Percentiles rank a stretch among this genome's conserved stretches.
Conservation (phyloP, 768 basidiomycete genomes). For the Mrakia gelida region DNA sequence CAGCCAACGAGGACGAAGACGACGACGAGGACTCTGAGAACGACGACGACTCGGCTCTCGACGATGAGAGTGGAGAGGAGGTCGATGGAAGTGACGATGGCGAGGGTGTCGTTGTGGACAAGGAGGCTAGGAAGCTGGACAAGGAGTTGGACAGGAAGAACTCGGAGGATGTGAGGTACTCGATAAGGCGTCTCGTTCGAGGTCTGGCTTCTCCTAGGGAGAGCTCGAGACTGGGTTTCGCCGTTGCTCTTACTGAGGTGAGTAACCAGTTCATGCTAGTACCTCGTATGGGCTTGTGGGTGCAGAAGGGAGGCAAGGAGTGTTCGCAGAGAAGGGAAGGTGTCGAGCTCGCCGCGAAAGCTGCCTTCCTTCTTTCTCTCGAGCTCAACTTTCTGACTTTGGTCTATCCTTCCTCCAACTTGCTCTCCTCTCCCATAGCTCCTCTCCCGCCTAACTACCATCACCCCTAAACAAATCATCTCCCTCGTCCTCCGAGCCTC, state of each 20-base stretch:
- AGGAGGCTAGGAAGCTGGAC: constrained; percentile 39
- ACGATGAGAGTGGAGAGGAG: constrained; percentile 51
- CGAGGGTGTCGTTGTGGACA: constrained; percentile 36
- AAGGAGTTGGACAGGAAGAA: constrained; percentile 57
- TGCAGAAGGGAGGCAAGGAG: not conserved
- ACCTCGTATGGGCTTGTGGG: not conserved
- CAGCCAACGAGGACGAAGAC: constrained; percentile 25
- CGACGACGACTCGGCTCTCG: constrained; percentile 45
- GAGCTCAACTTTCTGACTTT: constrained; percentile 2
- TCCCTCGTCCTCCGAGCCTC: constrained; percentile 69
- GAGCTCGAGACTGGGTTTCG: constrained; percentile 88
- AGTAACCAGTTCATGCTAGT: constrained; percentile 36
- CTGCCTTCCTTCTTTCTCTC: not conserved
- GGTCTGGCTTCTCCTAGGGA: constrained; percentile 89
- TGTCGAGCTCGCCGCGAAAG: constrained; percentile 2
- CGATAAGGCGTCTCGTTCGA: constrained; percentile 75
- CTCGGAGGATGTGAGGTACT: constrained; percentile 88
- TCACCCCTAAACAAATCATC: constrained; percentile 71
- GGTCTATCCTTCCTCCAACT: not conserved
- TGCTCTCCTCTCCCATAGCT: constrained; percentile 52
- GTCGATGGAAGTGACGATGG: constrained; percentile 49
- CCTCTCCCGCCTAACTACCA: constrained; percentile 63
- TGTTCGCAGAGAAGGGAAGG: too few relatives aligned
- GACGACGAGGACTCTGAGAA: constrained; percentile 38
- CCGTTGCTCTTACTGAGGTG: constrained; percentile 92